Evolutionary conservation across 306 rosid species (phyloP).

Genomic region (Prosopis cineraria): DNA sequence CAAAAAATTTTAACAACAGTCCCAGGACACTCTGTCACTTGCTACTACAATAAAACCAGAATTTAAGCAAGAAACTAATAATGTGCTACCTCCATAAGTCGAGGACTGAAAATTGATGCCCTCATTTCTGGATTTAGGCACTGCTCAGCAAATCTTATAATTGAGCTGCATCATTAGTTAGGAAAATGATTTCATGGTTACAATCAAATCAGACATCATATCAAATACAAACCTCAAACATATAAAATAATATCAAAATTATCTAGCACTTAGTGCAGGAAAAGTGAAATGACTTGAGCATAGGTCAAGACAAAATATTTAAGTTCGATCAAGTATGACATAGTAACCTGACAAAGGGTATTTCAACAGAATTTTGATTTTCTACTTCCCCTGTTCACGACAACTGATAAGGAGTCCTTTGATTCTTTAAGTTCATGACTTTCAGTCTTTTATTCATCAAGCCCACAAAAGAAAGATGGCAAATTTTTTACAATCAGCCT

Average conservation of each 20-base stretch:
- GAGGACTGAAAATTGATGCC: slow-evolving; percentile 87
- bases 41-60: slow-evolving; percentile 29
- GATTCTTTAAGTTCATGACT: not conserved
- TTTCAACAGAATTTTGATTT: slow-evolving; percentile 1
- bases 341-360: not conserved
- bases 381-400: not conserved
- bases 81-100: slow-evolving; percentile 88
- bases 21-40: slow-evolving; percentile 11
- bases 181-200: slow-evolving; percentile 23
- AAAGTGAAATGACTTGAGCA: not conserved
- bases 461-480: not conserved
- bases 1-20: slow-evolving; percentile 12
- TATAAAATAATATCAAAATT: slow-evolving; percentile 20
- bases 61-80: slow-evolving; percentile 36
- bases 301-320: not conserved
- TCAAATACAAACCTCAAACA: slow-evolving; percentile 21
- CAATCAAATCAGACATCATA: slow-evolving; percentile 16
- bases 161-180: slow-evolving; percentile 65
- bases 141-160: slow-evolving; percentile 86
- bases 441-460: not conserved
- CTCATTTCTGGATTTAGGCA: slow-evolving; percentile 76
- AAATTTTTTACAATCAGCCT: not conserved
- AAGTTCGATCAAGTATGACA: not conserved
- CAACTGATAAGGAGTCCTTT: not conserved
- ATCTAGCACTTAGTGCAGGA: not conserved